Evolutionary conservation across 83 land plant species (phyloP), one percentile per base, ranked within the genome.

Genomic region (Thuja plicata): DNA sequence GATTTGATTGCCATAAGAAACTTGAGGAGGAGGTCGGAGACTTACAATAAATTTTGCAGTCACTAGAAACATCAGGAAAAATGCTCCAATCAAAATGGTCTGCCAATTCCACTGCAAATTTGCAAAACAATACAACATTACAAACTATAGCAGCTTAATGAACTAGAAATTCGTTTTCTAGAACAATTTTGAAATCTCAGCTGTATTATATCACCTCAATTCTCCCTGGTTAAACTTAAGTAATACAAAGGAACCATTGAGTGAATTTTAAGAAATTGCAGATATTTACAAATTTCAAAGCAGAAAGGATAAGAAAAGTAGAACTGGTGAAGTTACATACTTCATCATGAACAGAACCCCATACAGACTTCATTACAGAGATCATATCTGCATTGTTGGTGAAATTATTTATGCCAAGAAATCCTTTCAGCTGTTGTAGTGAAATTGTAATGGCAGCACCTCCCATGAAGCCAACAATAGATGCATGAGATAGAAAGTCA

Each of bases 401-500:
- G 93, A 97, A 97, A 46, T 92, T 90, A 34, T 46, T 88, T 55
- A 97, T 93, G 17, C 97, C 98, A 85, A 94, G 92, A 10, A 97
- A 89, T 7, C 97, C 97, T 87, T 93, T 95, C n/a, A 97, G 84
- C 79, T 97, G 98, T 81, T 97, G 98, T 30, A 95, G 92, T 6
- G 92, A 94, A 88, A 94, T 94, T 8, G 91, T 90, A 70, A 97
- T 93, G 84, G 97, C 98, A 52, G 95, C 98, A 37, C 97, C 98
- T 3, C 88, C 96, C 94, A 96, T 94, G 91, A 97, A 97, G 34
- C 98, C 98, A 81, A 95, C 95, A 21, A 94, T 92, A 2, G 97
- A 94, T 86, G 98, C 96, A 90, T 97, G 95, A 13, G 98, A 97
- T 7, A 97, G 93, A 88, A 97, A 95, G 87, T 97, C 96, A 78